Evolutionary conservation across 2,329 filamentous ascomycete species (phyloP), one percentile per base, ranked within the genome.

Genomic region (Aspergillus udagawae): DNA sequence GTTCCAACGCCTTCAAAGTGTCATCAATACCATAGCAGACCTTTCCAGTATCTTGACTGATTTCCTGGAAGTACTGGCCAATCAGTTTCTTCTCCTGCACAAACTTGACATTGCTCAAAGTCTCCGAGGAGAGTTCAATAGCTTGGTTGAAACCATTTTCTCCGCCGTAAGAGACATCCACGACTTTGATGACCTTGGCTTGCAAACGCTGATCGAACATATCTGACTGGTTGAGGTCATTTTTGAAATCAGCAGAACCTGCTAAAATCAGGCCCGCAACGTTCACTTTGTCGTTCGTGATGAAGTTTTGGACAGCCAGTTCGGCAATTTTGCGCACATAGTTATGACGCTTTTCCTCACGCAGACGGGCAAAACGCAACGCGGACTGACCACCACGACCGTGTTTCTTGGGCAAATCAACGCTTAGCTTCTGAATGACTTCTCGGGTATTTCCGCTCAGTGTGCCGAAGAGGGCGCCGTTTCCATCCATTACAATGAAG

Each of bases 51-150:
- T 99, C 94, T 78, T 96, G 92, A 75, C 91, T 96, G 71, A 99
- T 97, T 79, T 99, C 93, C 75, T 99, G 92, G 70, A 99, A 99
- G 83, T 99, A 99, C 74, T 90, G 92, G 75, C 93, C 93, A 72
- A 99, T 99, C 62, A 99, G 86, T 82, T 97, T 99, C 89, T 99
- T 99, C 84, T 99, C 94, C 79, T 99, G 94, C 75, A 99, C 97
- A 77, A 99, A 99, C 80, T 99, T 99, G 84, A 99, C 94, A 74
- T 97, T 99, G 78, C 92, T 90, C 50, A 99, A 85, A 7, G 94
- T 99, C 82, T 99, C 95, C 7, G 92, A 86, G 27, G 94, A 89
- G 69, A 99, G 79, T 74, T 99, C 94, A 63, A 99, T 99, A 59
- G 94, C 94, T 80, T 99, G 95, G 82, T 99, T 99, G 85, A 99